Base-by-base conservation (phyloP, 2,329 filamentous ascomycete species). In the Cladosporium sp. region DNA sequence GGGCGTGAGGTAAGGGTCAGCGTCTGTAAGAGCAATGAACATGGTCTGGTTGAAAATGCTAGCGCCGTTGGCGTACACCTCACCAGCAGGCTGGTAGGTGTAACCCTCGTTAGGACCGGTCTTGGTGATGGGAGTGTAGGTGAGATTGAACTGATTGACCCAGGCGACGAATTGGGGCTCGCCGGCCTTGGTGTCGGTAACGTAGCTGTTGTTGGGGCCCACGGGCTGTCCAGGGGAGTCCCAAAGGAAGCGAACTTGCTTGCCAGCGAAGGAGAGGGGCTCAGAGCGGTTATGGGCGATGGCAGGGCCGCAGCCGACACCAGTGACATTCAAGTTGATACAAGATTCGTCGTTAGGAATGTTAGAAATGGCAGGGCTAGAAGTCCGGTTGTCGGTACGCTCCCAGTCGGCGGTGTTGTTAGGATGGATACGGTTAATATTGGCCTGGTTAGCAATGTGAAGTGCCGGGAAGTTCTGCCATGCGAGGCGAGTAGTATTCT, bases 381-480 rank as follows among this genome's bases (percentile, higher is more conserved):
- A 82, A 56, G 79, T 77, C 56, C 79, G 83, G 56, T 81, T 80
- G 15, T 84, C 84, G 0, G 80, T 77, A 0, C 86, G 88, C 73
- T 90, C 88, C 64, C 85, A 86, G 63, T 76, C 78, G 1, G 78
- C 81, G 6, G 80, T 82, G 61, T 83, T 73, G 3, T 86, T 83
- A 13, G 83, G 83, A 56, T 88, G 83, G 69, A 85, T 77, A 22
- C 87, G 83, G 59, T 84, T 84, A 20, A 86, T 81, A 72, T 92
- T 93, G 2, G 90, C 86, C 69, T 93, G 86, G 74, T 93, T 92
- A 25, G 88, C 76, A 50, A 94, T 78, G 64, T 81, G 78, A 15
- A 94, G 75, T 0, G 82, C 80, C 0, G 90, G 90, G 75, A 90
- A 92, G 76, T 95, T 95, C 70, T 93, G 88, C 90, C 90, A 95